Evolutionary conservation across 2,329 filamentous ascomycete species (phyloP).

Genomic region (Exutisphaerella laricina): DNA sequence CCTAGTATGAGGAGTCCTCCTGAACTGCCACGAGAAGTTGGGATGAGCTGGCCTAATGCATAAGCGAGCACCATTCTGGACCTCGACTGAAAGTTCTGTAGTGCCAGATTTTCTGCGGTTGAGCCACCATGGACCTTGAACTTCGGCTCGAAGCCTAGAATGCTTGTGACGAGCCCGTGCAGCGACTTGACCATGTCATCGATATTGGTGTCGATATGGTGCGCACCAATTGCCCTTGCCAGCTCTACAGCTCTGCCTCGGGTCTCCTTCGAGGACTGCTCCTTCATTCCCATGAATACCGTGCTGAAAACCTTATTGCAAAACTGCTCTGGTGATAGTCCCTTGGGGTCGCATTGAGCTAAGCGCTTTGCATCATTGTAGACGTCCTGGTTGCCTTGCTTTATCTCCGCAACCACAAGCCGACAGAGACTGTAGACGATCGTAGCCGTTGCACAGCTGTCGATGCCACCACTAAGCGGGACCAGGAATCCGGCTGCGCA

Average conservation of each 20-base stretch:
- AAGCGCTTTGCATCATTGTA: conserved; percentile 51
- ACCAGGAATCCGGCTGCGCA: conserved; percentile 52
- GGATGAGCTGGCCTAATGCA: conserved; percentile 58
- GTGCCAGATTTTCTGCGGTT: conserved; percentile 55
- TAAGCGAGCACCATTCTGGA: conserved; percentile 62
- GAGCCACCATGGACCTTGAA: conserved; percentile 61
- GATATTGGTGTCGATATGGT: conserved; percentile 70
- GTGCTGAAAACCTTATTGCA: conserved; percentile 57
- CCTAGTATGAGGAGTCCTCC: conserved; percentile 61
- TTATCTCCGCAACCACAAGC: conserved; percentile 50
- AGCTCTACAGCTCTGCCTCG: conserved; percentile 60
- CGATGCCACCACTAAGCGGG: conserved; percentile 56
- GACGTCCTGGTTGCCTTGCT: conserved; percentile 50
- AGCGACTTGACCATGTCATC: conserved; percentile 60
- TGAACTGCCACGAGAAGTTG: conserved; percentile 54
- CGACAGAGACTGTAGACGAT: conserved; percentile 48
- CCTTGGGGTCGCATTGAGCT: conserved; percentile 46
- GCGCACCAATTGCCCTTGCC: conserved; percentile 57
- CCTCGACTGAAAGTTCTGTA: conserved; percentile 65
- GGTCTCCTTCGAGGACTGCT: conserved; percentile 62
- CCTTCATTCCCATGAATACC: conserved; percentile 63
- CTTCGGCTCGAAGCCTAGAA: conserved; percentile 55
- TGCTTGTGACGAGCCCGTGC: conserved; percentile 53
- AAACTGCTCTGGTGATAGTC: conserved; percentile 53
- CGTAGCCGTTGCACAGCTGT: conserved; percentile 52